Conservation (phyloP, 2,329 filamentous ascomycete species). For the Alternaria dauci region DNA sequence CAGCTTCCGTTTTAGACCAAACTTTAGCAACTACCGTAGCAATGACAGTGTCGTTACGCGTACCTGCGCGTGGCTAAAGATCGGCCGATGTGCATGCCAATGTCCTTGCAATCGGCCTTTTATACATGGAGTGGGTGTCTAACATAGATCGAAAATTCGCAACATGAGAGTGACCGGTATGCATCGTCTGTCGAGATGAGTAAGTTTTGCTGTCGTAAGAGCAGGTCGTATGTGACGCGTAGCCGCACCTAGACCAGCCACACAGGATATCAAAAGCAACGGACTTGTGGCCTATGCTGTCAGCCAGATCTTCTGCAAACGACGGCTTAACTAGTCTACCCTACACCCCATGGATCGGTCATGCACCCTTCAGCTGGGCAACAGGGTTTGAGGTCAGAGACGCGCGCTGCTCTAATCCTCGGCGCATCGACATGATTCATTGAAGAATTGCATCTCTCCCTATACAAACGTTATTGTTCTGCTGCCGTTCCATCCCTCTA, state of each 20-base stretch:
- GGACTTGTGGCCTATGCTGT: background rate
- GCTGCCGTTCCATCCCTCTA: background rate
- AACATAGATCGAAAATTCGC: background rate
- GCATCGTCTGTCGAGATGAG: background rate
- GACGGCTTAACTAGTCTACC: background rate
- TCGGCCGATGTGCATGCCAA: background rate
- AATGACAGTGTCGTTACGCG: background rate
- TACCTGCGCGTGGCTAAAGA: background rate
- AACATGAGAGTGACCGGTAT: background rate
- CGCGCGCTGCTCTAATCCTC: conserved; percentile 2
- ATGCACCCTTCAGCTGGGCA: background rate
- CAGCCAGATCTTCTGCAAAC: background rate
- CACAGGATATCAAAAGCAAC: background rate
- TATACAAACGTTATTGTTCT: background rate
- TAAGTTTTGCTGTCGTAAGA: background rate
- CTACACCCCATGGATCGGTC: background rate
- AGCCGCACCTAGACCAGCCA: background rate
- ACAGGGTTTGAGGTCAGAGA: background rate
- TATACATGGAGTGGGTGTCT: background rate
- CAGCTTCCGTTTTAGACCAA: background rate
- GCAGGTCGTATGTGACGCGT: background rate
- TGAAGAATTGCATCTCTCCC: background rate
- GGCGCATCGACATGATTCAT: background rate
- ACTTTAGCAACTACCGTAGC: background rate
- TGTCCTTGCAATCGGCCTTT: background rate